Evolutionary conservation across 1,284 basidiomycete genomes (phyloP).

Genomic region (Microbotryum scabiosae): DNA sequence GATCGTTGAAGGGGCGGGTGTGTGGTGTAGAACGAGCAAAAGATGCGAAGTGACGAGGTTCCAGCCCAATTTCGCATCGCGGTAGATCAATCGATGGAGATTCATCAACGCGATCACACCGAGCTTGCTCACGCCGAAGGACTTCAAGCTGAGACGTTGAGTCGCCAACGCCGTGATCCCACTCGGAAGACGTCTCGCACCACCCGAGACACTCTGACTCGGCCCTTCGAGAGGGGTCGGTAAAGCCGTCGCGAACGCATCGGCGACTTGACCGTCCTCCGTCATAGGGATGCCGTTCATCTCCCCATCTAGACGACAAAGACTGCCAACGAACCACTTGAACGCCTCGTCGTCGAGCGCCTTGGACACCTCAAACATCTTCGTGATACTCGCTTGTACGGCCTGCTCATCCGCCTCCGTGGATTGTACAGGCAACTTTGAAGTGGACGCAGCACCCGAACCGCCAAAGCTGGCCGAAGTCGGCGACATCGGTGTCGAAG

Average conservation of each 20-base stretch:
- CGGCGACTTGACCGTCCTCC: slow-evolving; percentile 26
- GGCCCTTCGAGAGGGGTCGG: neutral
- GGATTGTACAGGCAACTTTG: slow-evolving; percentile 37
- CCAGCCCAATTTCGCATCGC: slow-evolving; percentile 77
- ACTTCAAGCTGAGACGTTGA: slow-evolving; percentile 39
- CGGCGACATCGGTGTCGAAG: neutral
- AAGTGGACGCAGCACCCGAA: slow-evolving; percentile 11
- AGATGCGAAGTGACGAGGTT: slow-evolving; percentile 68
- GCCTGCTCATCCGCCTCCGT: slow-evolving; percentile 67
- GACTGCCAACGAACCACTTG: slow-evolving; percentile 65
- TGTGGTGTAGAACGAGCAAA: slow-evolving; percentile 59
- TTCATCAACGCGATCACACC: slow-evolving; percentile 72
- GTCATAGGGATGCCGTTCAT: slow-evolving; percentile 71
- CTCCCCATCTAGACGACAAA: slow-evolving; percentile 75
- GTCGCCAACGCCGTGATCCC: slow-evolving; percentile 21
- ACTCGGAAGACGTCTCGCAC: slow-evolving; percentile 8
- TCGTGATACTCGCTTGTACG: slow-evolving; percentile 61
- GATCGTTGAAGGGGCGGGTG: slow-evolving; percentile 62
- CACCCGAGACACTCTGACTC: neutral
- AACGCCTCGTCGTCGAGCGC: slow-evolving; percentile 71
- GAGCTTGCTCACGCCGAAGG: slow-evolving; percentile 76
- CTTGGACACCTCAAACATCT: slow-evolving; percentile 72
- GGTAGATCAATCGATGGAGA: slow-evolving; percentile 70
- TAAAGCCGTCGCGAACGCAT: slow-evolving; percentile 7
- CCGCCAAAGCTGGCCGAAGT: slow-evolving; percentile 22